Evolutionary conservation across 805 yeast species (phyloP).

Genomic region (Ogataea nonfermentans): DNA sequence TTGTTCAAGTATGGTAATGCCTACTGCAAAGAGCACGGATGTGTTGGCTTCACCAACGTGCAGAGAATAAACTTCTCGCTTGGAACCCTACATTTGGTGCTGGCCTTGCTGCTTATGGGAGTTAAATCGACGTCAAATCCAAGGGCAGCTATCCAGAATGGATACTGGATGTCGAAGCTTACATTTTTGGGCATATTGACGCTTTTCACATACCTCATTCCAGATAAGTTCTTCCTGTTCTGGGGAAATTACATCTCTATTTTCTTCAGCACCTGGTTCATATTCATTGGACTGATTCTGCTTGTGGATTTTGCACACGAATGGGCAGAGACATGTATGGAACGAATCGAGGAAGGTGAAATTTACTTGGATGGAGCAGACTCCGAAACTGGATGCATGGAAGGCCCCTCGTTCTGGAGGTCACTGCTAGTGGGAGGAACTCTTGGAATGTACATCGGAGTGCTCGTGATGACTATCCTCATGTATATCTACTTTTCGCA

Average conservation of each 20-base stretch:
- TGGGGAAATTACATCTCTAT: constrained; percentile 93
- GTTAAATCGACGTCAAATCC: constrained; percentile 77
- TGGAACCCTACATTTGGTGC: constrained; percentile 70
- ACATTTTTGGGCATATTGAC: constrained; percentile 55
- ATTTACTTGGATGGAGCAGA: constrained; percentile 47
- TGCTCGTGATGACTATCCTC: constrained; percentile 66
- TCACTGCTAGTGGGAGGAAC: constrained; percentile 84
- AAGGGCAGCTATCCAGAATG: constrained; percentile 82
- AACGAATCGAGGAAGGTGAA: constrained; percentile 81
- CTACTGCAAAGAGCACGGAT: constrained; percentile 78
- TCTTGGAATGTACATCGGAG: constrained; percentile 72
- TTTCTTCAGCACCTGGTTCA: constrained; percentile 76
- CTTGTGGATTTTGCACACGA: constrained; percentile 97
- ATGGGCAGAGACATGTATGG: constrained; percentile 96
- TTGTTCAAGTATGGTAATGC: constrained; percentile 52
- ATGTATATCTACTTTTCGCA: constrained; percentile 85
- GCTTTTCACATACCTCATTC: constrained; percentile 69
- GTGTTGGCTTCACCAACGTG: constrained; percentile 90
- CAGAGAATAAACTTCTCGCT: constrained; percentile 87
- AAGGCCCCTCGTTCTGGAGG: constrained; percentile 67
- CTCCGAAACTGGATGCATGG: constrained; percentile 30
- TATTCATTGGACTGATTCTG: constrained; percentile 84
- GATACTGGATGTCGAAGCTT: constrained; percentile 83
- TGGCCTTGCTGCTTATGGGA: constrained; percentile 67
- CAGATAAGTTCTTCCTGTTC: constrained; percentile 80